Percentiles rank a stretch among this genome's conserved stretches.
Conservation (phyloP, 768 basidiomycete species). For the Hydnomerulius pinastri region DNA sequence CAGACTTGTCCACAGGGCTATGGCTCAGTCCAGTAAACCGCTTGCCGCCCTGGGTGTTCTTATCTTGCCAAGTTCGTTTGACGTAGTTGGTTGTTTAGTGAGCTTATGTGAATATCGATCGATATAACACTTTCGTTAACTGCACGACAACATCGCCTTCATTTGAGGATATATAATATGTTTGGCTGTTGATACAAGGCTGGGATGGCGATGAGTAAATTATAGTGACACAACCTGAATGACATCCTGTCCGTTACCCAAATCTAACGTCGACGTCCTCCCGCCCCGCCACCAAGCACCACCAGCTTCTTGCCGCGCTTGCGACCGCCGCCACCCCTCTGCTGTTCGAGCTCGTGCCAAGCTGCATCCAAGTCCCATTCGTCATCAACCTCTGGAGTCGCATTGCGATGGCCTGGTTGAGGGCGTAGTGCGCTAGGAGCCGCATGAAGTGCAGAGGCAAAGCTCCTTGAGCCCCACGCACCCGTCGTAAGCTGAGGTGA, state of each 20-base stretch:
- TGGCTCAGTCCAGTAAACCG: conserved; percentile 57
- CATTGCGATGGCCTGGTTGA: conserved; percentile 26
- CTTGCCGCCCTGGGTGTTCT: too few species aligned
- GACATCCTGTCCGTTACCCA: neutral
- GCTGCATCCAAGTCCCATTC: conserved; percentile 80
- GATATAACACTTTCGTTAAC: neutral
- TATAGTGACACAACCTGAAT: neutral
- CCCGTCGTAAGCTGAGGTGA: conserved; percentile 39
- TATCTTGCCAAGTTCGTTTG: too few species aligned
- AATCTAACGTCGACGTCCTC: conserved; percentile 47
- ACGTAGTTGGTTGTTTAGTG: too few species aligned
- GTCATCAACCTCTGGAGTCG: conserved; percentile 42
- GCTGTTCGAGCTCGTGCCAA: conserved; percentile 79
- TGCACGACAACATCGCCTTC: neutral
- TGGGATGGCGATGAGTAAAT: conserved; percentile 3
- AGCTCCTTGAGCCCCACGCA: conserved; percentile 80
- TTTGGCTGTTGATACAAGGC: conserved; percentile 15
- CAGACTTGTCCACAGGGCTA: conserved; percentile 64
- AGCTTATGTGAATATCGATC: conserved; percentile 14
- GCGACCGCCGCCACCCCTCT: conserved; percentile 46
- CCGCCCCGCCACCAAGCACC: conserved; percentile 67
- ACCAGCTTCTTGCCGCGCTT: conserved; percentile 66
- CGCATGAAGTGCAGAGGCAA: conserved; percentile 76
- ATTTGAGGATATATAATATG: conserved; percentile 1
- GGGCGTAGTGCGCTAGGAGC: conserved; percentile 49